Evolutionary conservation across 352 stramenopile genomes (phyloP).

Genomic region (Phytopythium litorale): DNA sequence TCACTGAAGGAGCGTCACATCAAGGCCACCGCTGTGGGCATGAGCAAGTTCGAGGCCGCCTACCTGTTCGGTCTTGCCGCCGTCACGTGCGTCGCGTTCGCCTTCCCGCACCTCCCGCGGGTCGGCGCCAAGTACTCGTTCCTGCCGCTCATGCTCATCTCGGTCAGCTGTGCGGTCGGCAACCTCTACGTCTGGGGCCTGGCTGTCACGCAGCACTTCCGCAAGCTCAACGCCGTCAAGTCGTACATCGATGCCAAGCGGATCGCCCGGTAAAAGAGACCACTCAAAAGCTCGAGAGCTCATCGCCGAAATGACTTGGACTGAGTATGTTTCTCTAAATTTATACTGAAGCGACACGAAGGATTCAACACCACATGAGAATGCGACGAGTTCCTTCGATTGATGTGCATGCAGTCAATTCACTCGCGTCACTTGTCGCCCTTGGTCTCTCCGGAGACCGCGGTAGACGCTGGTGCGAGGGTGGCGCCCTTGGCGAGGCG

Average conservation of each 20-base stretch:
- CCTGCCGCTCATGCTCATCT: conserved; percentile 78
- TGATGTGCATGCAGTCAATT: neutral
- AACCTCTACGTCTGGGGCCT: conserved; percentile 80
- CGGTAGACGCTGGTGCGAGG: conserved; percentile 13
- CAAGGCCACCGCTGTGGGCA: conserved; percentile 50
- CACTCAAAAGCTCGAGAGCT: neutral
- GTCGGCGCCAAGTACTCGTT: conserved; percentile 57
- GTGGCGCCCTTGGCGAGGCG: conserved; percentile 78
- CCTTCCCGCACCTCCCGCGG: conserved; percentile 54
- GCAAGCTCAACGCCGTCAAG: conserved; percentile 65
- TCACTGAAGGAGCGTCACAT: conserved; percentile 70
- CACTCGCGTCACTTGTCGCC: conserved; percentile 5
- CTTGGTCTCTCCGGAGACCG: conserved; percentile 1
- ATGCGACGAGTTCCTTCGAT: neutral
- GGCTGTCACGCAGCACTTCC: conserved; percentile 53
- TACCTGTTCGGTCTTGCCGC: conserved; percentile 43
- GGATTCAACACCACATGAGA: neutral
- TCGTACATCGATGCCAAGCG: conserved; percentile 50
- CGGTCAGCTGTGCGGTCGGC: conserved; percentile 59
- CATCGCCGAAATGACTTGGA: neutral
- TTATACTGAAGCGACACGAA: neutral
- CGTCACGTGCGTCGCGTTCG: conserved; percentile 27
- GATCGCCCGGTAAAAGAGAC: conserved; percentile 8
- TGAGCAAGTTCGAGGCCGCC: conserved; percentile 49
- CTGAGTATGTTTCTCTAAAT: neutral